Evolutionary conservation across 1,284 basidiomycete species (phyloP).

Genomic region (Phellopilus nigrolimitatus): DNA sequence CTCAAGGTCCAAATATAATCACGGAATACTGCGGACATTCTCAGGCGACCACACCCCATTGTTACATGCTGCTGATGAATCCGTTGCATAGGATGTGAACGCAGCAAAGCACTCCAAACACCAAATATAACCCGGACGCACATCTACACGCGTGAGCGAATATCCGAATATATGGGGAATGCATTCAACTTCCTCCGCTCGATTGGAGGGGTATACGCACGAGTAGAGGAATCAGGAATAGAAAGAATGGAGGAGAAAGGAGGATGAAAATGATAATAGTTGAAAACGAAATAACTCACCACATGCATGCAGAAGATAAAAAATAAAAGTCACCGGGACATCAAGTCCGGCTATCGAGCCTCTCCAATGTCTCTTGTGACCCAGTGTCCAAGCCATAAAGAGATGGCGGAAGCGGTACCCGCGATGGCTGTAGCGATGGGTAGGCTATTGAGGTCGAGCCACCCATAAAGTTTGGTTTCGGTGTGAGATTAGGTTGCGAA

Average conservation of each 20-base stretch:
- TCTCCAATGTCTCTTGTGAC: conserved; percentile 10
- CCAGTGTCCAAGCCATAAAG: conserved; percentile 10
- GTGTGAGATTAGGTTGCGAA: not conserved
- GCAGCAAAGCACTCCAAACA: not conserved
- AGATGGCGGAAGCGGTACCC: conserved; percentile 15
- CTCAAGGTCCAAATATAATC: no score
- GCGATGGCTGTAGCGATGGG: conserved; percentile 13
- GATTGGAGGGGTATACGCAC: not conserved
- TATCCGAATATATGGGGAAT: not conserved
- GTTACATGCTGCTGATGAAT: not conserved
- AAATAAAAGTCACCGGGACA: not conserved
- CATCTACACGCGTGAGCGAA: not conserved
- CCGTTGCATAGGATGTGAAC: not conserved
- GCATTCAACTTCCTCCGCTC: not conserved
- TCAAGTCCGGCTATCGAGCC: conserved; percentile 13
- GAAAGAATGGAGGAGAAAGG: not conserved
- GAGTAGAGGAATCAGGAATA: not conserved
- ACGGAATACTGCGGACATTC: no score
- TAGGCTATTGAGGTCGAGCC: conserved; percentile 10
- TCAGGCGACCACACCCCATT: not conserved
- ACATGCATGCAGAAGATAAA: conserved; percentile 2
- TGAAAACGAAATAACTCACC: conserved; percentile 14
- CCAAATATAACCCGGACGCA: conserved; percentile 7
- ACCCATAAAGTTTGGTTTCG: conserved; percentile 1
- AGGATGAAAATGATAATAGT: not conserved